Evolutionary conservation across 495 filamentous ascomycete genomes (phyloP).

Genomic region (Bryoglossum gracile): DNA sequence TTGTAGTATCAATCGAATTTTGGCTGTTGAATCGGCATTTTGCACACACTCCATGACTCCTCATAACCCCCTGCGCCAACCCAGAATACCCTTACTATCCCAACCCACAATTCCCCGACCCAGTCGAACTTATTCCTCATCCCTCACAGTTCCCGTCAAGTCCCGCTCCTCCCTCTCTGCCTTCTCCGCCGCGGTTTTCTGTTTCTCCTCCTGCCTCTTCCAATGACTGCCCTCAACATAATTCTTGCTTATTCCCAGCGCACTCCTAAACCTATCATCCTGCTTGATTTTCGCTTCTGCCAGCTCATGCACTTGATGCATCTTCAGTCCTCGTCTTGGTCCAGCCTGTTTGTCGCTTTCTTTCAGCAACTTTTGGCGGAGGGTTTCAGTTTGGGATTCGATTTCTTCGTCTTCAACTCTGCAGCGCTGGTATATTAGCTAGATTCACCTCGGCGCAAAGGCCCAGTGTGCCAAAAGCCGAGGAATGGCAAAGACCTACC

Average conservation of each 20-base stretch:
- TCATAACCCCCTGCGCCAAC: no score
- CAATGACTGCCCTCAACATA: slow-evolving; percentile 80
- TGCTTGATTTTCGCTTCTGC: slow-evolving; percentile 95
- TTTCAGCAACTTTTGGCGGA: slow-evolving; percentile 55
- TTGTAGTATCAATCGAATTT: no score
- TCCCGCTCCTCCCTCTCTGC: slow-evolving; percentile 24
- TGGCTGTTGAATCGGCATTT: no score
- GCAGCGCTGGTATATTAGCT: no score
- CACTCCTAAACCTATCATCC: slow-evolving; percentile 80
- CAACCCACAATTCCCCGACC: no score
- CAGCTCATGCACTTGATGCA: slow-evolving; percentile 92
- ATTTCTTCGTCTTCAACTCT: slow-evolving; percentile 77
- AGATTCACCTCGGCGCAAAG: no score
- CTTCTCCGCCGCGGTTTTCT: slow-evolving; percentile 48
- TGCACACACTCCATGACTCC: no score
- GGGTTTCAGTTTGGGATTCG: slow-evolving; percentile 53
- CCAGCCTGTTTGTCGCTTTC: slow-evolving; percentile 39
- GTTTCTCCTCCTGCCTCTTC: slow-evolving; percentile 63
- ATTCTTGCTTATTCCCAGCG: slow-evolving; percentile 81
- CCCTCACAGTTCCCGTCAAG: slow-evolving; percentile 14
- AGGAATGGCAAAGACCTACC: slow-evolving; percentile 47
- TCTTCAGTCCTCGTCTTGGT: slow-evolving; percentile 56
- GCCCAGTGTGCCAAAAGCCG: no score
- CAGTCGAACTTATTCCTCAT: neutral
- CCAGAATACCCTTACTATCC: neutral